A percentile compares a stretch with the other conserved stretches of the same genome.
These are phyloP conservation scores for Suhomyces sp. DNA, from an alignment of 805 yeast genomes.

Conservation along the genomic window DNA sequence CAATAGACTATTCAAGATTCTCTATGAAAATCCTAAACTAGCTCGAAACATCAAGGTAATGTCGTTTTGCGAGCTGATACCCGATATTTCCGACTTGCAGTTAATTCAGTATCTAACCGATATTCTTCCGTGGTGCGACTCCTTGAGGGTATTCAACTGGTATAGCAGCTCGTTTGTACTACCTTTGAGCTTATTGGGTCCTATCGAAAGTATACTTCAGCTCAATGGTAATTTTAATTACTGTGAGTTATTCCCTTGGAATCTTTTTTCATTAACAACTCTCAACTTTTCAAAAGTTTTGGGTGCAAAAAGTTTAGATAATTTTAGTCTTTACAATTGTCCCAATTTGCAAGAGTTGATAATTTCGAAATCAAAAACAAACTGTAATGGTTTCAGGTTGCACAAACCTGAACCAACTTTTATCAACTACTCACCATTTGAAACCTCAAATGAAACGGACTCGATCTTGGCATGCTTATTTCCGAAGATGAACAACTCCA, in stretches of 20 bases:
- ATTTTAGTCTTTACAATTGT: not conserved
- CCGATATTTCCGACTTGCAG: constrained; percentile 10
- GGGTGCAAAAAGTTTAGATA: not conserved
- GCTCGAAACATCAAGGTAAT: constrained; percentile 5
- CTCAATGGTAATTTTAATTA: constrained; percentile 6
- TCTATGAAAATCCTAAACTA: not conserved
- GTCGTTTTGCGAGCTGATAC: constrained; percentile 6
- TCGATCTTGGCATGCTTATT: not conserved
- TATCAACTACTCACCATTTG: not conserved
- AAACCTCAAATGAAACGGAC: not conserved
- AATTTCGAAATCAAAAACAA: constrained; percentile 1
- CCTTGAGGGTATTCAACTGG: constrained; percentile 9
- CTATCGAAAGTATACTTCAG: not conserved
- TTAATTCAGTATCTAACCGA: constrained; percentile 4
- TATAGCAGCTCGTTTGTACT: constrained; percentile 1
- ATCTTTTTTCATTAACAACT: not conserved
- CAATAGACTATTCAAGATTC: constrained; percentile 10
- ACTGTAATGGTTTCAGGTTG: not conserved
- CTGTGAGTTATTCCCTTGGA: not conserved
- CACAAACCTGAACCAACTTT: not conserved
- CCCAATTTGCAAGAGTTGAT: constrained; percentile 3
- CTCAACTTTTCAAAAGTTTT: constrained; percentile 4
- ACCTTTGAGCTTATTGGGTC: constrained; percentile 1
- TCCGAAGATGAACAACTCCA: not conserved
- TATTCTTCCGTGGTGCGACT: constrained; percentile 6